These are phyloP conservation scores for Aspergillus baeticus DNA, from an alignment of 495 filamentous ascomycete genomes.

Conservation along the genomic window DNA sequence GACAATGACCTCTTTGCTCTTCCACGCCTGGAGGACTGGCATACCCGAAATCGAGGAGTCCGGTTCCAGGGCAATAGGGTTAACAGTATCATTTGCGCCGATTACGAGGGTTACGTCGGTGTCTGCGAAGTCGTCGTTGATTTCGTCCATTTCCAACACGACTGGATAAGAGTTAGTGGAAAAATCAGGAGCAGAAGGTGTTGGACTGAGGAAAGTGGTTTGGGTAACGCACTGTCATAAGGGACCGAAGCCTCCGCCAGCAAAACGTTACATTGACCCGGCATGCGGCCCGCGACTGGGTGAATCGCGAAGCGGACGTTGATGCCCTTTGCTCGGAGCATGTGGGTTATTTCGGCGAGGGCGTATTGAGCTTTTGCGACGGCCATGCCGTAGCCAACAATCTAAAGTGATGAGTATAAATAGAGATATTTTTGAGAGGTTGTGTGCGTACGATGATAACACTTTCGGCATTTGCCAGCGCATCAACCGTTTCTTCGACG, in stretches of 20 bases:
- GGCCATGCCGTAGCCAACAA: slow-evolving; percentile 85
- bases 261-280: slow-evolving; percentile 82
- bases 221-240: slow-evolving; percentile 59
- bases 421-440: too few relatives aligned
- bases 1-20: slow-evolving; percentile 83
- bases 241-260: slow-evolving; percentile 79
- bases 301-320: slow-evolving; percentile 86
- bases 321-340: slow-evolving; percentile 65
- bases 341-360: slow-evolving; percentile 71
- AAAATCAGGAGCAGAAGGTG: too few relatives aligned
- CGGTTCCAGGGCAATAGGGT: slow-evolving; percentile 76
- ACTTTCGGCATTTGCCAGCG: slow-evolving; percentile 65
- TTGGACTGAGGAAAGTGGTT: neutral
- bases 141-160: slow-evolving; percentile 86
- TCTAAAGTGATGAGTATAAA: slow-evolving; percentile 17
- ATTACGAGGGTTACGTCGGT: slow-evolving; percentile 85
- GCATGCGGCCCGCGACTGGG: slow-evolving; percentile 81
- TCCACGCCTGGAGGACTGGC: slow-evolving; percentile 85
- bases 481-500: slow-evolving; percentile 72
- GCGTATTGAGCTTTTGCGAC: slow-evolving; percentile 86
- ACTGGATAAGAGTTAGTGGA: slow-evolving; percentile 33
- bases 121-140: slow-evolving; percentile 81
- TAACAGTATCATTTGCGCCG: slow-evolving; percentile 83
- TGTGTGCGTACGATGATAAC: slow-evolving; percentile 62
- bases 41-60: slow-evolving; percentile 80